Evolutionary conservation across 768 basidiomycete species (phyloP).

Genomic region (Brasilioporus rufonigricans): DNA sequence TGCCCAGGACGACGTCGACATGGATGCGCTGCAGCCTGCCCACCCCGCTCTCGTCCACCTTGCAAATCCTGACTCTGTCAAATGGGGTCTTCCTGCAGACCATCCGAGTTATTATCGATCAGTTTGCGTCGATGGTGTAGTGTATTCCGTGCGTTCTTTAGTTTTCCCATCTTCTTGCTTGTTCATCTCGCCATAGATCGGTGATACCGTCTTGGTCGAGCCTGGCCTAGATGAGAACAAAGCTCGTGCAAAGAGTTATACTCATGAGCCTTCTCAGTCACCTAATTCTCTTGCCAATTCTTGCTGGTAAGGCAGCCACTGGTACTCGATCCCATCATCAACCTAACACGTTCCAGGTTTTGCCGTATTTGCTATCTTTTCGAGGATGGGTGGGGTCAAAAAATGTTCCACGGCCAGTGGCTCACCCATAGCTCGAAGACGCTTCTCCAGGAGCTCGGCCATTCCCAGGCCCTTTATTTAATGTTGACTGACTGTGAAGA

Average conservation of each 20-base stretch:
- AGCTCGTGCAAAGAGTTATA: conserved; percentile 40
- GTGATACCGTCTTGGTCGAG: conserved; percentile 62
- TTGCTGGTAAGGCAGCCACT: conserved; percentile 50
- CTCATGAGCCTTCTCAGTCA: conserved; percentile 42
- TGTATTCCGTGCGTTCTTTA: conserved; percentile 47
- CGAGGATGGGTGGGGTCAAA: conserved; percentile 37
- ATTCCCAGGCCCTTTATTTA: conserved; percentile 57
- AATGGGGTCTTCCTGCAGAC: conserved; percentile 32
- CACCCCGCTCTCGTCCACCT: conserved; percentile 22
- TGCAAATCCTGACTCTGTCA: conserved; percentile 33
- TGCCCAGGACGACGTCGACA: conserved; percentile 28
- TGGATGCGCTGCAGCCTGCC: conserved; percentile 11
- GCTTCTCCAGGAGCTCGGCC: conserved; percentile 61
- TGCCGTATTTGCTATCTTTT: conserved; percentile 65
- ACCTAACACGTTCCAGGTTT: conserved; percentile 49
- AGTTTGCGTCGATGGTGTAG: conserved; percentile 54
- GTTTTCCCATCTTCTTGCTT: neutral
- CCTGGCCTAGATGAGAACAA: conserved; percentile 50
- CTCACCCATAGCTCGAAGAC: conserved; percentile 62
- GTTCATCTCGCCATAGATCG: conserved; percentile 41
- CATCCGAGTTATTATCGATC: conserved; percentile 39
- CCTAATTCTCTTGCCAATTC: conserved; percentile 54
- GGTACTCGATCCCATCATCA: neutral
- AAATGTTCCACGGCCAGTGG: conserved; percentile 74
- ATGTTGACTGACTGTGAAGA: conserved; percentile 55